A percentile compares a stretch with the other conserved stretches of the same genome.
Conservation (phyloP, 2,329 filamentous ascomycete species). For the Dactylellina drechsleri region DNA sequence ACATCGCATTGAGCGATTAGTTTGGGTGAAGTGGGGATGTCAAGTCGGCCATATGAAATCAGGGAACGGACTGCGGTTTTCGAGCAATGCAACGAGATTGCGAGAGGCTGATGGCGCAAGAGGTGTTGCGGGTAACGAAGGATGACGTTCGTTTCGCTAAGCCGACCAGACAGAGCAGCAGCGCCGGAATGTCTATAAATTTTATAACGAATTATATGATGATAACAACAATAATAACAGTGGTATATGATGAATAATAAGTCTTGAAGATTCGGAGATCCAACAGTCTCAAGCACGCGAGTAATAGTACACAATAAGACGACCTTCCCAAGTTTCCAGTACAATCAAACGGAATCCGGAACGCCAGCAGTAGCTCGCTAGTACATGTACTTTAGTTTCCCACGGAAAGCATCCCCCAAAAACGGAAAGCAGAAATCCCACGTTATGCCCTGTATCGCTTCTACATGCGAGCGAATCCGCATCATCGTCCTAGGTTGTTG, state of each 20-base stretch:
- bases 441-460: slow-evolving; percentile 1
- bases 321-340: slow-evolving; percentile 36
- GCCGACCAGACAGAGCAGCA: slow-evolving; percentile 4
- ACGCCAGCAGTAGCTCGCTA: slow-evolving; percentile 37
- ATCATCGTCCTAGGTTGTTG: slow-evolving; percentile 75
- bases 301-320: slow-evolving; percentile 12
- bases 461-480: not conserved
- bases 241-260: not conserved
- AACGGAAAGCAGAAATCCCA: slow-evolving; percentile 5
- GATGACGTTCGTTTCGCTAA: slow-evolving; percentile 50
- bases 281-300: slow-evolving; percentile 7
- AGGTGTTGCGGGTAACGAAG: slow-evolving; percentile 39
- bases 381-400: slow-evolving; percentile 42
- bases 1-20: slow-evolving; percentile 54
- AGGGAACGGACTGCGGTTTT: not conserved
- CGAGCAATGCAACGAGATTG: not conserved
- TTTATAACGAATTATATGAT: not conserved
- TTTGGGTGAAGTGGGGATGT: slow-evolving; percentile 18
- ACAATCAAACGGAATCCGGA: slow-evolving; percentile 32
- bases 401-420: slow-evolving; percentile 34
- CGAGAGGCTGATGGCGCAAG: slow-evolving; percentile 39
- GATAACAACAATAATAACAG: not conserved
- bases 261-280: not conserved
- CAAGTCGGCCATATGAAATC: slow-evolving; percentile 33
- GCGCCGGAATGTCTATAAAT: not conserved